Conservation (phyloP, 768 basidiomycete genomes). For the Russula brevipes region DNA sequence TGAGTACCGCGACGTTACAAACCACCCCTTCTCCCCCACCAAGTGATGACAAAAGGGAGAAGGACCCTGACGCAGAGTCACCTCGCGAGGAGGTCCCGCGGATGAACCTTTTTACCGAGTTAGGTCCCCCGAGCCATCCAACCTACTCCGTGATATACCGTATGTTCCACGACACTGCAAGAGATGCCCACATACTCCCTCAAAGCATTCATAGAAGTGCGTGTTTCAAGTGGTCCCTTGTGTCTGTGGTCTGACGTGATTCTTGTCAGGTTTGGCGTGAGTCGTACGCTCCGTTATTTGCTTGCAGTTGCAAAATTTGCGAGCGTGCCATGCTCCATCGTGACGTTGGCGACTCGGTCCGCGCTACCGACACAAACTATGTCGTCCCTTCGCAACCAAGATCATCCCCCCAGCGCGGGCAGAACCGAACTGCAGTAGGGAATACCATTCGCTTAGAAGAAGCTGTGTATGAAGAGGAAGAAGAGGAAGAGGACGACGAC, state of each 20-base stretch:
- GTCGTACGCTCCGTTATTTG: slow-evolving; percentile 64
- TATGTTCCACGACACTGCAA: slow-evolving; percentile 61
- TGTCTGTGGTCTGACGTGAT: background rate
- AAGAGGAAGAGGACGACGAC: slow-evolving; percentile 35
- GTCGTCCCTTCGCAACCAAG: slow-evolving; percentile 31
- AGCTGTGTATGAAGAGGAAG: slow-evolving; percentile 29
- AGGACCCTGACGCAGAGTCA: slow-evolving; percentile 32
- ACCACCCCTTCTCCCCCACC: slow-evolving; percentile 79
- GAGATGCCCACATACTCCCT: slow-evolving; percentile 36
- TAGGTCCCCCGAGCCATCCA: slow-evolving; percentile 62
- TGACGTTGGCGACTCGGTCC: slow-evolving; percentile 39
- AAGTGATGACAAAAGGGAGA: slow-evolving; percentile 35
- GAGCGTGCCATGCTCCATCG: slow-evolving; percentile 56
- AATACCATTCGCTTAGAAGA: slow-evolving; percentile 30
- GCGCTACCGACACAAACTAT: slow-evolving; percentile 14
- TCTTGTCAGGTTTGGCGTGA: slow-evolving; percentile 61
- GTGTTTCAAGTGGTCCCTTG: slow-evolving; percentile 28
- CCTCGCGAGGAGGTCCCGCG: slow-evolving; percentile 27
- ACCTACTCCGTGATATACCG: slow-evolving; percentile 60
- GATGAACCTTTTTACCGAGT: slow-evolving; percentile 36
- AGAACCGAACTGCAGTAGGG: slow-evolving; percentile 2
- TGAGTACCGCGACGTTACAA: slow-evolving; percentile 67
- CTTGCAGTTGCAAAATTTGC: slow-evolving; percentile 70
- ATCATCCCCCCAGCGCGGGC: slow-evolving; percentile 13
- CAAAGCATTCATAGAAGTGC: slow-evolving; percentile 49